These are phyloP conservation scores for Bromus sterilis DNA, from an alignment of 176 grass and related monocot species.

Conservation along the genomic window DNA sequence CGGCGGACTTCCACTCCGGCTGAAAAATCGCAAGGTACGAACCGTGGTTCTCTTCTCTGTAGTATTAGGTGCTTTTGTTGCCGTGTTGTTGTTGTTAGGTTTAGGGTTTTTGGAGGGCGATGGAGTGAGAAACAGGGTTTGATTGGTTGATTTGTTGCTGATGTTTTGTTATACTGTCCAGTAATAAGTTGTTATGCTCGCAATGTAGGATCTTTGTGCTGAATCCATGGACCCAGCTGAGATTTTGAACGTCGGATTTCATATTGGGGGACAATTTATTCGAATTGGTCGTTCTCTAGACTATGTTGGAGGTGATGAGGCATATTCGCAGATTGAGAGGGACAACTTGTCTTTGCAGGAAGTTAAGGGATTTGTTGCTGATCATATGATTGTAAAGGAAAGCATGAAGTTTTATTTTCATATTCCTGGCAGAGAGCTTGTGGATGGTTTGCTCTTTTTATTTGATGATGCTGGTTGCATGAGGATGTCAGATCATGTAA, in stretches of 20 bases:
- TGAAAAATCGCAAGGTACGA: too few species aligned
- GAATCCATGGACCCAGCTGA: not conserved
- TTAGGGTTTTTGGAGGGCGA: too few species aligned
- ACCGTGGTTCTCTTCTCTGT: too few species aligned
- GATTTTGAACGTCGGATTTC: not conserved
- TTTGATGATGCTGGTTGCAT: not conserved
- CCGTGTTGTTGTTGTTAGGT: too few species aligned
- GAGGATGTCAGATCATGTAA: not conserved
- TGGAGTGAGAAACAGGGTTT: too few species aligned
- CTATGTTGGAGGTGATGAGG: not conserved
- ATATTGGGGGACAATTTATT: not conserved
- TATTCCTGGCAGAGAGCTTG: not conserved
- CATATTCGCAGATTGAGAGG: not conserved
- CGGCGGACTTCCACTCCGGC: too few species aligned
- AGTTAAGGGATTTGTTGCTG: not conserved
- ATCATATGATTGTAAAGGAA: not conserved
- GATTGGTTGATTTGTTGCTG: too few species aligned
- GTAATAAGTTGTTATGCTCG: too few species aligned
- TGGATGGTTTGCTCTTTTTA: not conserved
- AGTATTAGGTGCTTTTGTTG: too few species aligned
- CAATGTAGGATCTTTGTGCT: too few species aligned
- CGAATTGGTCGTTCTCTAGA: not conserved
- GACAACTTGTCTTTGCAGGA: not conserved
- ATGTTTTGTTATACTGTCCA: too few species aligned
- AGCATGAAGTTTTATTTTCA: not conserved